phyloP scores from a whole-genome alignment of 352 stramenopile species.

The Globisporangium middletonii region DNA sequence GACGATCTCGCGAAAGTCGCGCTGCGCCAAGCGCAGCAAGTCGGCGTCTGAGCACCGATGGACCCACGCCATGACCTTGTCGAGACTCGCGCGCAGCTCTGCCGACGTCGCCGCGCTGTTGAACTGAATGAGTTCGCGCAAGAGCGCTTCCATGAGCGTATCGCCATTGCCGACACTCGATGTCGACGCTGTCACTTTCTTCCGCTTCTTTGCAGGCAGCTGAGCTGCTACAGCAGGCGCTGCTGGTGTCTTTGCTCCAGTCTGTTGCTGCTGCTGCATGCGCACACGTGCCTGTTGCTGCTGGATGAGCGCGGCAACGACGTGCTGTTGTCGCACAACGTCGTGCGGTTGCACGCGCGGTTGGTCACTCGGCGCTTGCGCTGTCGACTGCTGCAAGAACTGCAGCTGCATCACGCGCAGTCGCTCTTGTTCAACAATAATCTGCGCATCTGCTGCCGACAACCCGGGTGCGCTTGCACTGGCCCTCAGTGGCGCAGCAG shows the following conservation, averaged over 20 bases:
- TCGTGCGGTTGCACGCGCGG: conserved; percentile 41
- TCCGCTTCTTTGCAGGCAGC: conserved; percentile 28
- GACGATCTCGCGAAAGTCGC: conserved; percentile 45
- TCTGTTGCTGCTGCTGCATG: conserved; percentile 18
- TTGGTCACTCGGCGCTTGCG: conserved; percentile 20
- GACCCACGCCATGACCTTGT: conserved; percentile 55
- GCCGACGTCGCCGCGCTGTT: conserved; percentile 36
- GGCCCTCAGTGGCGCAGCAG: neutral
- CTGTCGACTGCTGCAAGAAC: conserved; percentile 20
- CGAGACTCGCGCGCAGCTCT: conserved; percentile 46
- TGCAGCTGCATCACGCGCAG: conserved; percentile 25
- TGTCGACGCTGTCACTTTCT: conserved; percentile 21
- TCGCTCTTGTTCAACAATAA: conserved; percentile 43
- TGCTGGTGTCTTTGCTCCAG: conserved; percentile 8
- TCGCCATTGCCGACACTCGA: conserved; percentile 13
- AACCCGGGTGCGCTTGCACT: conserved; percentile 11
- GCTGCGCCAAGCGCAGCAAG: conserved; percentile 47
- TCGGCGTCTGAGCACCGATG: conserved; percentile 38
- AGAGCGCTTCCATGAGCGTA: conserved; percentile 57
- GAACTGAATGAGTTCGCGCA: conserved; percentile 43
- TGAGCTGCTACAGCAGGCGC: conserved; percentile 1
- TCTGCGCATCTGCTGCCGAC: conserved; percentile 29
- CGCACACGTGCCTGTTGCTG: conserved; percentile 1
- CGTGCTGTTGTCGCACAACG: conserved; percentile 40
- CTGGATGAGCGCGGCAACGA: conserved; percentile 27